Evolutionary conservation across 345 rosid species (phyloP), one percentile per base, ranked within the genome.

Genomic region (Salix udensis): DNA sequence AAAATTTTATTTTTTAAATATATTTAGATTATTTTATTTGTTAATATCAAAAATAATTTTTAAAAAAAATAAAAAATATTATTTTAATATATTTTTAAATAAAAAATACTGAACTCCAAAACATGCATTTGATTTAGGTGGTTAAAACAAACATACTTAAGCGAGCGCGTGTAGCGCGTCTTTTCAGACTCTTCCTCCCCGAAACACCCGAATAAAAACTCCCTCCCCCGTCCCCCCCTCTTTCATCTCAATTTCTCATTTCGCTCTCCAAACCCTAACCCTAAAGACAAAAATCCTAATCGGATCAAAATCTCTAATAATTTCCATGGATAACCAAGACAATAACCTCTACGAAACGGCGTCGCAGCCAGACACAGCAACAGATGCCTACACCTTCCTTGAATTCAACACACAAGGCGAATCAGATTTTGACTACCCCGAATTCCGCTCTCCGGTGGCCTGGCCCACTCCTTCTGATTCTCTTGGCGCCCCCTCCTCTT

Each of bases 361-460:
- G 61, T 96, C 99, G 77, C 99, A 96, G 84, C 98, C 99, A 26
- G 99, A 92, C 82, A 74, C 97, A 14, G 93, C 80, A 24, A 76
- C 87, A 68, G 98, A 94, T 83, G 99, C 97, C 11, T 96, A 96
- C 82, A 90, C 93, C 58, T 96, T 96, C 78, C 88, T 92, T 77
- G 99, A 96, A 86, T 94, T 96, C 88, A 92, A 92, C 87, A 91
- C 97, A 52, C 97, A 96, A 82, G 98, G 98, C 26, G 99, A 96
- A 83, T 87, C 98, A 71, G 98, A 96, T 75, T 96, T 96, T 78
- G 98, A 96, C 86, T 96, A 90, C 85, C 89, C 92, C 1, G 99
- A 94, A 82, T 96, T 94, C 82, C 89, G 91, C 60, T 91, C 96
- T 48, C 88, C 91, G 52, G 85, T 87, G 61, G 87, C 89, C 7